Base-by-base conservation (phyloP, 2,329 filamentous ascomycete genomes). In the Phyllosticta capitalensis region DNA sequence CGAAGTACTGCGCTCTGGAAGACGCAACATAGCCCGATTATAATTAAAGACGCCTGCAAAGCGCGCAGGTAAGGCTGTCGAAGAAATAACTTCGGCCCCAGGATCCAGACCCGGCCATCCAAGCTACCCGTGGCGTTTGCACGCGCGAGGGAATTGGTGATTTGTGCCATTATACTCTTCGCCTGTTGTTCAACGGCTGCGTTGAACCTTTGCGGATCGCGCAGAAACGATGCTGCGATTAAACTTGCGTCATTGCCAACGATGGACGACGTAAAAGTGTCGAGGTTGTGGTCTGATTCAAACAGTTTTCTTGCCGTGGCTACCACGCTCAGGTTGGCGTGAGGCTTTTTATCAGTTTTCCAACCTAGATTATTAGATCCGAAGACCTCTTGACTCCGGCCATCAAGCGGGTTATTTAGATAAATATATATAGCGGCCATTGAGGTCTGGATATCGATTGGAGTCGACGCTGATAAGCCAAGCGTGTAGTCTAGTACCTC, bases 391-490 rank as follows among this genome's bases (percentile, higher is more conserved):
- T 54, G 52, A 14, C 33, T 59, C 3, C 56, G 33, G 5, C 52
- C 56, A 19, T 59, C 56, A 10, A 59, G 22, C 2, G 56, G 56
- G n/a, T 59, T 54, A 21, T 54, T 59, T 19, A 59, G n/a, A 33
- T 59, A 59, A 24, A 54, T 50, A 33, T 59, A 59, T 6, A 54
- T 26, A 6, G 56, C 56, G 4, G 14, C 26, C 30, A 50, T 54
- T 3, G 56, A 59, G n/a, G 52, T 59, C 38, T 59, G 22, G 9
- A 59, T 54, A 22, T 54, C 52, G 10, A 54, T 24, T 6, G 38
- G 9, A 30, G 51, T 17, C 2, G 30, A n/a, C 2, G 20, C 22
- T 1, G 56, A 54, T 3, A 33, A 14, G 9, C 38, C 28, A 20
- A 54, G 51, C 21, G 21, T 17, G 17, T 59, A 59, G 9, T 51